A percentile compares a stretch with the other conserved stretches of the same genome.
phyloP scores from a whole-genome alignment of 805 yeast species.

The Tetrapisispora taiwanensis region DNA sequence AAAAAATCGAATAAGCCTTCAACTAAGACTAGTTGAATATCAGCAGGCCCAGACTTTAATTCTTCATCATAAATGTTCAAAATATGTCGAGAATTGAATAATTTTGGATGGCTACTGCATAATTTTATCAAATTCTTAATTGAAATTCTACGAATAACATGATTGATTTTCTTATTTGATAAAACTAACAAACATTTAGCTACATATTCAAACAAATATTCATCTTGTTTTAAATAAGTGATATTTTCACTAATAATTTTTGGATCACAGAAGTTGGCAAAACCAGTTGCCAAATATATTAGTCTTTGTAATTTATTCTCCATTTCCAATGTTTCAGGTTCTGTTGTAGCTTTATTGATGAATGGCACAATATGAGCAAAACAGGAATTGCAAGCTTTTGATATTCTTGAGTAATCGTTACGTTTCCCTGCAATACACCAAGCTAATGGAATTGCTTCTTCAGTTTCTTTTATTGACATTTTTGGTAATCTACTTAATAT shows the following conservation, averaged over 20 bases:
- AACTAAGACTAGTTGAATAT: constrained; percentile 41
- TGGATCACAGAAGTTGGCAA: constrained; percentile 56
- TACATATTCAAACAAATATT: constrained; percentile 47
- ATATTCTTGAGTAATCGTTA: constrained; percentile 39
- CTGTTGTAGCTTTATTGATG: constrained; percentile 24
- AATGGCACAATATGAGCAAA: constrained; percentile 42
- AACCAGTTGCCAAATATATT: constrained; percentile 53
- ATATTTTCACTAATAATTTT: constrained; percentile 35
- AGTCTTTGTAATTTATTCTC: constrained; percentile 46
- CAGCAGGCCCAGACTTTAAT: constrained; percentile 31
- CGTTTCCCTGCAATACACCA: constrained; percentile 45
- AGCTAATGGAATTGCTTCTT: constrained; percentile 64
- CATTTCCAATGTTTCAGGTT: constrained; percentile 11
- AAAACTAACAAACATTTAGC: constrained; percentile 50
- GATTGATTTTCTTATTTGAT: constrained; percentile 31
- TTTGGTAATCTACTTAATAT: constrained; percentile 51
- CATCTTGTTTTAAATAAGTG: constrained; percentile 31
- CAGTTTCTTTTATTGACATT: constrained; percentile 48
- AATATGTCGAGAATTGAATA: constrained; percentile 52
- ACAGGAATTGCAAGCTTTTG: constrained; percentile 57
- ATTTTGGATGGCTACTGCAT: constrained; percentile 52
- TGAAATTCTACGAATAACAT: constrained; percentile 40
- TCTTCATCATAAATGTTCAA: constrained; percentile 43
- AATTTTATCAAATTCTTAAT: constrained; percentile 48
- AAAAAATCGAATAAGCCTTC: constrained; percentile 52